These are phyloP conservation scores for Paraphoma sp. DNA, from an alignment of 2,329 filamentous ascomycete genomes.

Conservation along the genomic window DNA sequence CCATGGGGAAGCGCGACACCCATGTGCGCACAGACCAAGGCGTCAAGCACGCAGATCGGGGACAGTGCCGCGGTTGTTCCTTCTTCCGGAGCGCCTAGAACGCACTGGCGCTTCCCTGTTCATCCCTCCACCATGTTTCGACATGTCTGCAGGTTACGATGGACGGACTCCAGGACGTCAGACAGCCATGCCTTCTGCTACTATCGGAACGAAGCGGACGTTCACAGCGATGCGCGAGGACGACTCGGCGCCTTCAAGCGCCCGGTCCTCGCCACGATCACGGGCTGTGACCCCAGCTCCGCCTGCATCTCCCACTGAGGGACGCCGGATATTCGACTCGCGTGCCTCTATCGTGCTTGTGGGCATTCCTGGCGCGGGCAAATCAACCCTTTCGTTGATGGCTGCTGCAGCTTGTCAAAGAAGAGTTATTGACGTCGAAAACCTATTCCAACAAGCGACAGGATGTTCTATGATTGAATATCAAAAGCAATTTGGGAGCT, in stretches of 20 bases:
- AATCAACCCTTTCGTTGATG: slow-evolving; percentile 77
- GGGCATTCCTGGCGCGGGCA: slow-evolving; percentile 77
- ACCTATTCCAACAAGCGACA: slow-evolving; percentile 68
- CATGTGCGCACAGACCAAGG: too few relatives aligned
- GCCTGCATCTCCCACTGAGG: slow-evolving; percentile 24
- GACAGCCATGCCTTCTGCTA: slow-evolving; percentile 30
- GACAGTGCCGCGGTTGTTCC: neutral
- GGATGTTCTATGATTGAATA: slow-evolving; percentile 68
- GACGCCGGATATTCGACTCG: slow-evolving; percentile 56
- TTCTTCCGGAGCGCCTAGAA: neutral
- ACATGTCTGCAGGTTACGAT: slow-evolving; percentile 6
- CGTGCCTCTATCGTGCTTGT: slow-evolving; percentile 75
- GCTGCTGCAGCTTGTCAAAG: slow-evolving; percentile 73
- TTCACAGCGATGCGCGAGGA: slow-evolving; percentile 34
- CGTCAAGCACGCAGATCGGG: too few relatives aligned
- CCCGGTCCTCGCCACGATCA: slow-evolving; percentile 12
- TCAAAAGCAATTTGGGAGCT: slow-evolving; percentile 67
- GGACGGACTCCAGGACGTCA: slow-evolving; percentile 4
- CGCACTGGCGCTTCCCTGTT: neutral
- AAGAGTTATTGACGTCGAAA: slow-evolving; percentile 72
- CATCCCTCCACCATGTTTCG: slow-evolving; percentile 7
- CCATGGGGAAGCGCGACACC: neutral
- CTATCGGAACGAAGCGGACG: slow-evolving; percentile 36
- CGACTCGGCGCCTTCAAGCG: slow-evolving; percentile 13
- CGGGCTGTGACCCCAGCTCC: slow-evolving; percentile 24